These are phyloP conservation scores for Grammothele lineata DNA, from an alignment of 768 basidiomycete genomes.

Conservation along the genomic window DNA sequence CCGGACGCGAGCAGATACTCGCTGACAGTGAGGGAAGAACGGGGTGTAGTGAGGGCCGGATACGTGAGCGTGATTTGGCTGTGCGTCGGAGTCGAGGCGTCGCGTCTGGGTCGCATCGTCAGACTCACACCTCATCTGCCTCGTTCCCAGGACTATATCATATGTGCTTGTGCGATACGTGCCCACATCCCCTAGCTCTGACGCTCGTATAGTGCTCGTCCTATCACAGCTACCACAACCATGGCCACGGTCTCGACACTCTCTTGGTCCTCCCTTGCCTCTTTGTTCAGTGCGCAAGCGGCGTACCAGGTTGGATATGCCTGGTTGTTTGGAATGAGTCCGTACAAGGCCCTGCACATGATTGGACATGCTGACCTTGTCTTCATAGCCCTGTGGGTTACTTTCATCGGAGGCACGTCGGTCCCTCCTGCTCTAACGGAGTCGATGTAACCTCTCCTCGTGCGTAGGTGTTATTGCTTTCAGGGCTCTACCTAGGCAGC, in stretches of 20 bases:
- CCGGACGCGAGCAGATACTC: no score
- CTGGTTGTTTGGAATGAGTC: slow-evolving; percentile 70
- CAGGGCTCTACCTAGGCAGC: slow-evolving; percentile 61
- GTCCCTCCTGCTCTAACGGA: not conserved
- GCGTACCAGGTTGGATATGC: slow-evolving; percentile 54
- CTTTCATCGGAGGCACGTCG: slow-evolving; percentile 57
- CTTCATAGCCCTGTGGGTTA: slow-evolving; percentile 48
- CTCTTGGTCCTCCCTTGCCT: slow-evolving; percentile 14
- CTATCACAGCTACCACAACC: not conserved
- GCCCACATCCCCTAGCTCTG: not conserved
- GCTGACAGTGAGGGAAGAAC: no score
- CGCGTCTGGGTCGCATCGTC: slow-evolving; percentile 1
- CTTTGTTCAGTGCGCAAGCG: slow-evolving; percentile 27
- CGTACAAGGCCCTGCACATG: no score
- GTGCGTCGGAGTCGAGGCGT: no score
- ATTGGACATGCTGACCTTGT: not conserved
- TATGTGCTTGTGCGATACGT: slow-evolving; percentile 6
- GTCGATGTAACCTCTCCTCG: not conserved
- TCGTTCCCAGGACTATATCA: slow-evolving; percentile 4
- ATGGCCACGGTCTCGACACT: slow-evolving; percentile 19
- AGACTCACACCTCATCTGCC: not conserved
- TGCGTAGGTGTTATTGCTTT: slow-evolving; percentile 60
- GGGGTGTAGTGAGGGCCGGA: no score
- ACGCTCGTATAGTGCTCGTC: no score
- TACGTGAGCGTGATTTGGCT: slow-evolving; percentile 16